phyloP scores from a whole-genome alignment of 768 basidiomycete species.

The Pisolithus microcarpus region DNA sequence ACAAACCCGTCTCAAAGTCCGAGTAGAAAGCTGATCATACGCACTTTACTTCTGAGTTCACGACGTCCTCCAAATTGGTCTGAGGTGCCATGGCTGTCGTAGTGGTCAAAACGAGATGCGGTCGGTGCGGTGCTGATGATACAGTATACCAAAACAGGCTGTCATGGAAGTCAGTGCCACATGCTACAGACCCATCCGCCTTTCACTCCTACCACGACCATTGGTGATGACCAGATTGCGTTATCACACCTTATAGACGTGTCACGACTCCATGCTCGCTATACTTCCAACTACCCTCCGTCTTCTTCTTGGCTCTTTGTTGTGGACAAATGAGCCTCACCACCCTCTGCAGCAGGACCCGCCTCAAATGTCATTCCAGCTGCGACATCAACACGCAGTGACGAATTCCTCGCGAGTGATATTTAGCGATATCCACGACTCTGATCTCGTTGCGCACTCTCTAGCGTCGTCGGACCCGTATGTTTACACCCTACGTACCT shows the following conservation, averaged over 20 bases:
- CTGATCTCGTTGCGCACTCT: conserved; percentile 23
- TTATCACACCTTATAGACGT: not conserved
- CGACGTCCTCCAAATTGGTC: too few species aligned
- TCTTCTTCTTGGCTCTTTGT: conserved; percentile 34
- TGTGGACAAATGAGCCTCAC: conserved; percentile 27
- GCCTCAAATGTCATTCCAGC: conserved; percentile 45
- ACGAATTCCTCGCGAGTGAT: conserved; percentile 48
- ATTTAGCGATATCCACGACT: conserved; percentile 45
- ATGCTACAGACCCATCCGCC: too few species aligned
- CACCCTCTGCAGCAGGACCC: conserved; percentile 25
- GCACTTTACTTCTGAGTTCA: too few species aligned
- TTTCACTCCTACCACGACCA: too few species aligned
- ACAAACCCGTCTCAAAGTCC: too few species aligned
- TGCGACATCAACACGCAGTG: conserved; percentile 60
- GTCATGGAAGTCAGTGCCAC: too few species aligned
- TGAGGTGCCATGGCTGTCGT: too few species aligned
- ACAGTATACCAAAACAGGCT: too few species aligned
- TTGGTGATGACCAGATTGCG: not conserved
- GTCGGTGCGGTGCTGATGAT: too few species aligned
- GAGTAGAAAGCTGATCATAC: too few species aligned
- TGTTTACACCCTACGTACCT: conserved; percentile 37
- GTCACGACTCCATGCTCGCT: conserved; percentile 13
- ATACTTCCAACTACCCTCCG: conserved; percentile 36
- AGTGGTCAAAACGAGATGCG: too few species aligned
- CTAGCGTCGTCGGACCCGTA: conserved; percentile 22